phyloP scores from a whole-genome alignment of 2,329 filamentous ascomycete species.

The Grosmannia huntii region DNA sequence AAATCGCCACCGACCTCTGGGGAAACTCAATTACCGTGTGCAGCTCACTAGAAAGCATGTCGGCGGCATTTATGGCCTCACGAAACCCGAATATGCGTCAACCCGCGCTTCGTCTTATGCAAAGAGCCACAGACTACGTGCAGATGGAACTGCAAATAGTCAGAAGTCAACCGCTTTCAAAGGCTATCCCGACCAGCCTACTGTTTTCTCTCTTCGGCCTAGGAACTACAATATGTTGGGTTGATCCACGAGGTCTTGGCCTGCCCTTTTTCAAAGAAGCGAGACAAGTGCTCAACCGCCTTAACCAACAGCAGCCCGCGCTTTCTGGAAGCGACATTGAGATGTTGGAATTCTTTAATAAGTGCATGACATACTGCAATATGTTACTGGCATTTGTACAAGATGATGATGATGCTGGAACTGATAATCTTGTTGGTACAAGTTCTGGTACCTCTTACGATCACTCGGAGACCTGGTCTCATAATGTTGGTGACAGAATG shows the following conservation, averaged over 20 bases:
- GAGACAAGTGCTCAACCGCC: background rate
- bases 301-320: background rate
- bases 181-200: conserved; percentile 19
- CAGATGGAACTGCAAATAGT: conserved; percentile 20
- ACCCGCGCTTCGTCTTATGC: conserved; percentile 19
- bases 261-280: conserved; percentile 11
- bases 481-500: background rate
- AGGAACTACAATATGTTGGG: conserved; percentile 26
- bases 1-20: conserved; percentile 23
- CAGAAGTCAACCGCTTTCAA: conserved; percentile 2
- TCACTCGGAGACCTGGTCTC: background rate
- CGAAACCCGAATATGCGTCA: conserved; percentile 23
- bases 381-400: conserved; percentile 24
- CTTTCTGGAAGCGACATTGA: conserved; percentile 13
- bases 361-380: conserved; percentile 25
- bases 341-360: conserved; percentile 22
- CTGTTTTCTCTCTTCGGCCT: conserved; percentile 25
- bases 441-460: background rate
- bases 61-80: conserved; percentile 23
- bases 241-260: conserved; percentile 17
- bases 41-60: conserved; percentile 26
- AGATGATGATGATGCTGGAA: conserved; percentile 15
- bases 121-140: conserved; percentile 20
- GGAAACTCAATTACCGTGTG: conserved; percentile 22
- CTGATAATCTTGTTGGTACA: background rate